phyloP scores from a whole-genome alignment of 495 filamentous ascomycete species.

The Pyrenula massariospora region DNA sequence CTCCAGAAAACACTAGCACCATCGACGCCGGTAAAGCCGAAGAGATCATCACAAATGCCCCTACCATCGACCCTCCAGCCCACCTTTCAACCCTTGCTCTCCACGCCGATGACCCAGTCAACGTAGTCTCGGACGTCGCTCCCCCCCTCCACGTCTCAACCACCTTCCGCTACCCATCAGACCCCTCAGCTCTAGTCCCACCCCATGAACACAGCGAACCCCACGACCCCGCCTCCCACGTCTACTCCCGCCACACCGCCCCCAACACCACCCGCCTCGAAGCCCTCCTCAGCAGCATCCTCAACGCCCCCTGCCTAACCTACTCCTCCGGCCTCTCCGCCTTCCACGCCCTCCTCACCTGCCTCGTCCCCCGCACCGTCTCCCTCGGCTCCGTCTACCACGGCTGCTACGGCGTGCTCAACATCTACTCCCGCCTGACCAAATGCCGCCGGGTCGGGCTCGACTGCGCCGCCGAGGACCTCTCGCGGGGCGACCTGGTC shows the following conservation, averaged over 20 bases:
- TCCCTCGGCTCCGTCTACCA: constrained; percentile 81
- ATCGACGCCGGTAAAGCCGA: not conserved
- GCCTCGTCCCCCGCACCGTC: constrained; percentile 66
- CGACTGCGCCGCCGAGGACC: constrained; percentile 39
- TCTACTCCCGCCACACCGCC: constrained; percentile 70
- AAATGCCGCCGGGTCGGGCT: constrained; percentile 55
- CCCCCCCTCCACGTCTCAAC: constrained; percentile 80
- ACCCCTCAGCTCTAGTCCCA: constrained; percentile 30
- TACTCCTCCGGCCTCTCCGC: constrained; percentile 81
- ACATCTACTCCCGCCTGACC: constrained; percentile 56
- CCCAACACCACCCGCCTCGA: constrained; percentile 81
- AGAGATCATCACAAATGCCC: not conserved
- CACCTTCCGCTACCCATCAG: constrained; percentile 66
- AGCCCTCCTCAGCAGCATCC: constrained; percentile 58
- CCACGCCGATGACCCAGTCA: constrained; percentile 75
- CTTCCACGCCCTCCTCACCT: constrained; percentile 70
- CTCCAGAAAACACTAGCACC: no score
- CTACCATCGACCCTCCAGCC: not conserved
- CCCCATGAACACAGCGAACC: not conserved
- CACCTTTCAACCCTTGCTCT: constrained; percentile 55
- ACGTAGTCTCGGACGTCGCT: constrained; percentile 62
- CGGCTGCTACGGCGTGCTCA: constrained; percentile 78
- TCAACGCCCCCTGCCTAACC: constrained; percentile 55
- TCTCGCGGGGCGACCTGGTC: constrained; percentile 68
- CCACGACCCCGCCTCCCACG: not conserved